A percentile compares a stretch with the other conserved stretches of the same genome.
Conservation (phyloP, 169 alveolate genomes). For the Eimeria brunetti region DNA sequence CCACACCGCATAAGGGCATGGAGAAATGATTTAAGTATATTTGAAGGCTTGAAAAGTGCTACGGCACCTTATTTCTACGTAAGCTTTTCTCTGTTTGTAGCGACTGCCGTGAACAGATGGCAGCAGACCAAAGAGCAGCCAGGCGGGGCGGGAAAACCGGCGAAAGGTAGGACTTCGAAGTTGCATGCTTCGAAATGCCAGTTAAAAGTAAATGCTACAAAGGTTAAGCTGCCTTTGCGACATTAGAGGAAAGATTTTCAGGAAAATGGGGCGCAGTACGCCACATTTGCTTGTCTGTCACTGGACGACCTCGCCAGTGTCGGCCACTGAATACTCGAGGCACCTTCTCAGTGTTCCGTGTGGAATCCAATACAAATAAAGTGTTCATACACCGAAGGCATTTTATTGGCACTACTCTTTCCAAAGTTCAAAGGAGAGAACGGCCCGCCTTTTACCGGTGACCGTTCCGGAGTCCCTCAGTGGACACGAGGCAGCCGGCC, state of each 20-base stretch:
- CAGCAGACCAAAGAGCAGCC: constrained; percentile 9
- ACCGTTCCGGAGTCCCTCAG: constrained; percentile 35
- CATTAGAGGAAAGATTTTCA: background rate
- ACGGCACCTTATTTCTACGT: background rate
- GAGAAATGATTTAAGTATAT: background rate
- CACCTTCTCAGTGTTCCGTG: constrained; percentile 5
- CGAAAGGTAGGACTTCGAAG: background rate
- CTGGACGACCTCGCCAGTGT: background rate
- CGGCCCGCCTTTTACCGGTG: constrained; percentile 22
- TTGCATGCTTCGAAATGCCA: background rate
- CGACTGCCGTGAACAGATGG: background rate
- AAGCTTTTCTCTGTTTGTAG: background rate
- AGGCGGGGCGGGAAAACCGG: constrained; percentile 37
- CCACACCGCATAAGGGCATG: background rate
- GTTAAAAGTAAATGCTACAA: background rate
- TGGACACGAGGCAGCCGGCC: constrained; percentile 49
- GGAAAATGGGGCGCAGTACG: background rate
- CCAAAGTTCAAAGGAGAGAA: background rate
- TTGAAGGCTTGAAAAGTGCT: background rate
- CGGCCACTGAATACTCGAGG: background rate
- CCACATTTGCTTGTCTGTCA: constrained; percentile 15
- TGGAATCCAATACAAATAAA: background rate
- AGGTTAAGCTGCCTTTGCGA: background rate
- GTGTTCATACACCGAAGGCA: background rate
- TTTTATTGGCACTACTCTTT: background rate